These are phyloP conservation scores for Leucogyrophana mollusca DNA, from an alignment of 768 basidiomycete species.

Conservation along the genomic window DNA sequence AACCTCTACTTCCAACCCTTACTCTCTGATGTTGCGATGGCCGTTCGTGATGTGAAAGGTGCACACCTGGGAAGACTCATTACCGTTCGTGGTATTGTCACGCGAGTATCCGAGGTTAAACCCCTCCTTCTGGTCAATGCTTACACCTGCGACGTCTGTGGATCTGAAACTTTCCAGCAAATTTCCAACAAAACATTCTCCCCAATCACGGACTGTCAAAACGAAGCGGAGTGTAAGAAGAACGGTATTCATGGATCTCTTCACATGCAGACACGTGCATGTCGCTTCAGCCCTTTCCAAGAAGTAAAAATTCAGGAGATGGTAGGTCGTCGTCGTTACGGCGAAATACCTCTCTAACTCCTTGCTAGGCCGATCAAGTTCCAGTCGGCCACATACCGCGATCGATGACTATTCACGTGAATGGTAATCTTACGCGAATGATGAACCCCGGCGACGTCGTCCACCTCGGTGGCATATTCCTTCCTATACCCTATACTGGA, in stretches of 20 bases:
- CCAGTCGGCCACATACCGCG: constrained; percentile 99
- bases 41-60: constrained; percentile 90
- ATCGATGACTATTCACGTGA: constrained; percentile 95
- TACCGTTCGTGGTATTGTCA: constrained; percentile 96
- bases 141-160: constrained; percentile 97
- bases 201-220: constrained; percentile 87
- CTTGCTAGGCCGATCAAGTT: constrained; percentile 88
- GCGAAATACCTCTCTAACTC: constrained; percentile 5
- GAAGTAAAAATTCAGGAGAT: constrained; percentile 99
- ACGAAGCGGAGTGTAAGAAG: constrained; percentile 79
- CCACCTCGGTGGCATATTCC: constrained; percentile 93
- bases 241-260: constrained; percentile 87
- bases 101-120: constrained; percentile 98
- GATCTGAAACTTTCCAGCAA: constrained; percentile 98
- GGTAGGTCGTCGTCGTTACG: constrained; percentile 43
- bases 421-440: constrained; percentile 83
- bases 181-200: constrained; percentile 89
- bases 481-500: constrained; percentile 96
- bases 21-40: constrained; percentile 70
- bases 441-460: constrained; percentile 97
- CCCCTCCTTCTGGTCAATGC: constrained; percentile 96
- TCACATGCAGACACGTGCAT: constrained; percentile 98
- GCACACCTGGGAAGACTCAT: constrained; percentile 87
- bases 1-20: constrained; percentile 94
- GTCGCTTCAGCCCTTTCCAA: constrained; percentile 96